Evolutionary conservation across 352 stramenopile species (phyloP).

Genomic region (Pythium scleroteichum): DNA sequence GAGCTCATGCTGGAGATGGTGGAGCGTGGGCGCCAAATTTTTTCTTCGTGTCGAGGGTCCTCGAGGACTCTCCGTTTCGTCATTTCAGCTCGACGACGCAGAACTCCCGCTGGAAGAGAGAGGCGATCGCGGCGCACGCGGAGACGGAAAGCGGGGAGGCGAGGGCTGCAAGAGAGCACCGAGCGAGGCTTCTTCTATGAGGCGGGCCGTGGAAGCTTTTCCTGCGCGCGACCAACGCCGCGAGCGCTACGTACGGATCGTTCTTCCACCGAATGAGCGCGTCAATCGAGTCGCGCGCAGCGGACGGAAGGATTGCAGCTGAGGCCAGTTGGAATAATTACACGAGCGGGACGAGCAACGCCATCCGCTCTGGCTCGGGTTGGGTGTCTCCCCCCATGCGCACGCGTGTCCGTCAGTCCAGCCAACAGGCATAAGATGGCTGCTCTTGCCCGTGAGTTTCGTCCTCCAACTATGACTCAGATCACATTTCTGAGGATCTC

Average conservation of each 20-base stretch:
- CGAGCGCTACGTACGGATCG: background rate
- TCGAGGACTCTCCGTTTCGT: background rate
- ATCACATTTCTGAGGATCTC: conserved; percentile 3
- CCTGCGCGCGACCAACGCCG: background rate
- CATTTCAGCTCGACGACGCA: conserved; percentile 1
- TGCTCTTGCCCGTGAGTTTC: background rate
- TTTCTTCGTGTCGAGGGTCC: conserved; percentile 1
- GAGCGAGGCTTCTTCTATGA: background rate
- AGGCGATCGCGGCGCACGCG: background rate
- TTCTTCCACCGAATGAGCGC: conserved; percentile 1
- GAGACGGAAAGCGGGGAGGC: background rate
- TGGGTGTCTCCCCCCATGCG: background rate
- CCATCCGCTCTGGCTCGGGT: background rate
- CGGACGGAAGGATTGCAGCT: background rate
- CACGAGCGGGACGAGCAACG: background rate
- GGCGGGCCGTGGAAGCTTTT: background rate
- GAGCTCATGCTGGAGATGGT: conserved; percentile 29
- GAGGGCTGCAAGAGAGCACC: background rate
- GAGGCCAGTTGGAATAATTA: no score
- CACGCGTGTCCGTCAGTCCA: background rate
- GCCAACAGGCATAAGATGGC: background rate
- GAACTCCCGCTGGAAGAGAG: background rate
- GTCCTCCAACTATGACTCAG: conserved; percentile 9
- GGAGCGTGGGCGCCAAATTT: conserved; percentile 26
- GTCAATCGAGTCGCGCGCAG: no score